Evolutionary conservation across 192 early-diverging fungal genomes (phyloP), one percentile per base, ranked within the genome.

Genomic region (Piromyces sp.): DNA sequence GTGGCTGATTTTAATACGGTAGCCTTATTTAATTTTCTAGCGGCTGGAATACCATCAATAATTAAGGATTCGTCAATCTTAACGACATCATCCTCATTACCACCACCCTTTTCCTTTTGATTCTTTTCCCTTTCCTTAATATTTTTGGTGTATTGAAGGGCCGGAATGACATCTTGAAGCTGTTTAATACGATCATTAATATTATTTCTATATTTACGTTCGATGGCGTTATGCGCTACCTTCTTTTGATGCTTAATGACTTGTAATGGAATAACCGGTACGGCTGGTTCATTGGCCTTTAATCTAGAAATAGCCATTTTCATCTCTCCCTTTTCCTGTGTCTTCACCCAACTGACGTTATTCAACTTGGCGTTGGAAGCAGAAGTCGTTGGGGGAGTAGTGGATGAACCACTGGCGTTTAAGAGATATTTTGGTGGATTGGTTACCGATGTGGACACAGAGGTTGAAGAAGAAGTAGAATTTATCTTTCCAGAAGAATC

Each of bases 131-230:
- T 68, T 68, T 68, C 51, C n/a, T 68, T 68, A 68, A 68, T 68
- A 68, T n/a, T 68, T 68, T 68, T 68, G 6, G 51, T 68, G 22
- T 68, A 68, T 79, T 86, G 84, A 14, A 98, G 87, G 1, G 95
- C 95, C 5, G 96, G 96, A 19, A 98, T 94, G 0, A 93, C 91
- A 81, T 92, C 90, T 81, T 93, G 93, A 17, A 98, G 88, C 58
- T 97, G 95, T 42, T 91, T 87, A 68, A 98, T 97, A 29, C 96
- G 91, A 83, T 97, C 94, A 88, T 98, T 98, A 84, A 98, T 95
- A 88, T 98, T 98, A 87, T 96, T 97, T 80, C 96, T 90, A 86
- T 98, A 98, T 78, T 94, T 90, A 30, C 93, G 90, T 85, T 98
- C 96, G 33, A 98, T 96, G 4, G 95, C 96, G 82, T 97, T 98